These are phyloP conservation scores for Saitozyma podzolica DNA, from an alignment of 768 basidiomycete species.

Conservation along the genomic window DNA sequence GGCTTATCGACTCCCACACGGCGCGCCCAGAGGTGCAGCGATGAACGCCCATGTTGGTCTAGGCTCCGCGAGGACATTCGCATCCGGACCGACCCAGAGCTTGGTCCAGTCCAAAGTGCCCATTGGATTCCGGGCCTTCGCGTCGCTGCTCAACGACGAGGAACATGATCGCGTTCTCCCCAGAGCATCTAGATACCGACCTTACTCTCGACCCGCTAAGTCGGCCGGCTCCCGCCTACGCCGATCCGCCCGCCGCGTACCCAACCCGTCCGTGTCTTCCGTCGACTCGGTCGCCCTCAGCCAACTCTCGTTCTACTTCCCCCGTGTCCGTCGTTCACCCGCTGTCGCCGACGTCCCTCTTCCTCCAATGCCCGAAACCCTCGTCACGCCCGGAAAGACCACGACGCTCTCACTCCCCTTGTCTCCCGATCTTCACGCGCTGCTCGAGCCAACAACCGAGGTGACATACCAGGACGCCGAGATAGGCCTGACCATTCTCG, in stretches of 20 bases:
- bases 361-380: conserved; percentile 26
- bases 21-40: conserved; percentile 15
- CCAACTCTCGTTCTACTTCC: conserved; percentile 30
- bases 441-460: conserved; percentile 21
- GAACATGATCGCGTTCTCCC: conserved; percentile 19
- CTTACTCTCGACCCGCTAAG: conserved; percentile 19
- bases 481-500: conserved; percentile 30
- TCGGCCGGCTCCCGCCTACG: background rate
- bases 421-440: conserved; percentile 20
- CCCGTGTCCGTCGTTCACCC: conserved; percentile 10
- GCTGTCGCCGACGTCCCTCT: conserved; percentile 8
- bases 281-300: conserved; percentile 20
- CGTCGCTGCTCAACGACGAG: conserved; percentile 20
- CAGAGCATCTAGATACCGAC: conserved; percentile 17
- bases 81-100: conserved; percentile 13
- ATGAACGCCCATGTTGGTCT: conserved; percentile 34
- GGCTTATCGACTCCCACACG: conserved; percentile 6
- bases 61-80: conserved; percentile 33
- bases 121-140: conserved; percentile 33
- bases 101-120: conserved; percentile 22
- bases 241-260: background rate
- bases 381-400: conserved; percentile 29
- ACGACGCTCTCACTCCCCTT: conserved; percentile 30
- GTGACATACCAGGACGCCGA: conserved; percentile 26
- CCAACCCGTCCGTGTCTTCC: background rate